Base-by-base conservation (phyloP, 345 rosid genomes). In the Hibiscus syriacus region DNA sequence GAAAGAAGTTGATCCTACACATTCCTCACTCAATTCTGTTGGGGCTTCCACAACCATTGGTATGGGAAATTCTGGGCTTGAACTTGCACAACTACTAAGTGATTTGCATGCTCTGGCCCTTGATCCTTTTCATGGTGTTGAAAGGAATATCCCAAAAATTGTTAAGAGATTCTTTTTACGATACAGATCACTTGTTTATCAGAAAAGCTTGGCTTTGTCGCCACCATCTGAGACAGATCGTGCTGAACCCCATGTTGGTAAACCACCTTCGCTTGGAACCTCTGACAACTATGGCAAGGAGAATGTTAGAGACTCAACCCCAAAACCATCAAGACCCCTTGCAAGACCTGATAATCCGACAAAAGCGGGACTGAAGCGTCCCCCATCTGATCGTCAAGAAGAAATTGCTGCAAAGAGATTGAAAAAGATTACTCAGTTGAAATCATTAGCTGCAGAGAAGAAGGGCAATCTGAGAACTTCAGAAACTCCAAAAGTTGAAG, bases 101-200 rank as follows among this genome's bases (percentile, higher is more conserved):
- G 87, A 85, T 80, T 79, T 95, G 79, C 90, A 84, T 74, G 81
- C 83, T 54, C 84, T 95, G 69, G 96, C 98, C 39, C 78, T 88
- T 22, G 80, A 88, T 79, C 98, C 91, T 41, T 86, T 86, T 67
- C 77, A 75, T 73, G 94, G 84, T 53, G 64, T 72, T 30, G 90
- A 82, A 73, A 80, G 83, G 72, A 72, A 77, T 43, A 72, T 79
- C 43, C 83, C 85, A 65, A 70, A 81, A 62, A 68, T 73, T 71
- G 70, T 84, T 34, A 69, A 76, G 85, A 83, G 75, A 57, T 84
- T 85, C 69, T 85, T 95, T 75, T 77, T 88, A 75, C 89, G 72
- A 36, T 95, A 83, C 72, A 89, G 99, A 55, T 79, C 90, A 49
- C 80, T 83, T 64, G 83, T 82, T 64, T 95, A 78, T 74, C 89